Evolutionary conservation across 345 rosid genomes (phyloP), one percentile per base, ranked within the genome.

Genomic region (Capsella bursapastoris): DNA sequence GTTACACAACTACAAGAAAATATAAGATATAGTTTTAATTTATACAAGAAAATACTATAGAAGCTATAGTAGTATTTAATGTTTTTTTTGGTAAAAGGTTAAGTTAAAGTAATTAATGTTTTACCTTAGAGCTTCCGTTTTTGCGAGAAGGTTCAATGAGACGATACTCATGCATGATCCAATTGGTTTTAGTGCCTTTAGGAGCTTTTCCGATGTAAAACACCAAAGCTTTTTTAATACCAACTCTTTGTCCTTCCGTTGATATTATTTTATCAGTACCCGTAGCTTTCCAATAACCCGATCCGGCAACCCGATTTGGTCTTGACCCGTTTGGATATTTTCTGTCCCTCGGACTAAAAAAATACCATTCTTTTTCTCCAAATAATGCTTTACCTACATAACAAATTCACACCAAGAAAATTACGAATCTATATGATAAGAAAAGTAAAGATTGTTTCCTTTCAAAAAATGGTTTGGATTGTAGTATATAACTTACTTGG

Each of bases 141-240:
- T 80, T 82, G 16, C 88, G 84, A 37, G 83, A 66, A 7, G 79
- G 32, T 16, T 87, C 94, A 5, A 86, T 16, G 52, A 95, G 96
- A 38, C 99, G 92, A 76, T 90, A 95, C 68, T 95, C 99, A 49
- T 95, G 99, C 99, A 95, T 91, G 76, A 95, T 95, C 99, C 99
- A 94, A 80, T 91, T 95, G 7, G 99, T 95, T 79, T 95, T 95
- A 47, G 84, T 86, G n/a, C 99, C 99, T 81, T 87, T 95, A 0
- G 97, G 99, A 3, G 99, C 96, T 66, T 89, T 95, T 0, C 99
- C 99, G 32, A 90, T 31, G 64, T 95, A 95, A 64, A 95, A 95
- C 0, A 95, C 99, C 29, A 95, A 84, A 71, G 99, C 93, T 80
- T 95, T 95, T 81, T 95, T 95, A 8, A 94, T 89, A 7, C 98